Evolutionary conservation across 768 basidiomycete species (phyloP), one percentile per base, ranked within the genome.

Genomic region (Podaxis sp.): DNA sequence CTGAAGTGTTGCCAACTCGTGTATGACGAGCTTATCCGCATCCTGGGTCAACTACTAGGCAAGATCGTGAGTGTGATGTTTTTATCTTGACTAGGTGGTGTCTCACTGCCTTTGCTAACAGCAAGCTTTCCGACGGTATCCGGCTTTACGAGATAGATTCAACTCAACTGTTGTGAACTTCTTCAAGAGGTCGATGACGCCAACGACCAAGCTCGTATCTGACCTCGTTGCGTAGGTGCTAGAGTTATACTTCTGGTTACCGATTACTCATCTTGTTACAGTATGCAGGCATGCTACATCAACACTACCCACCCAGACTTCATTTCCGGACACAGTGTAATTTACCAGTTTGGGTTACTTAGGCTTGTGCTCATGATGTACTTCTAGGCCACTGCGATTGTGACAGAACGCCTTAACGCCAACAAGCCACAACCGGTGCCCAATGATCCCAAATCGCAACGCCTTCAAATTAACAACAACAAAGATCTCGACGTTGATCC

Each of bases 231-330:
- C 92, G 90, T 94, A 72, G 73, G 92, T 85, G 29, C 43, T 59
- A 24, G 24, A n/a, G 12, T 24, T 6, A 22, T 22, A n/a, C 33
- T 22, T 8, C 50, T 1, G 24, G 4, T 27, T 40, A 8, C 57
- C 49, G 19, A 8, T 46, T 25, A 36, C 52, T 67, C 63, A 24
- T 55, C 37, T 13, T 51, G 38, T 33, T 54, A 27, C 22, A 94
- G 91, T 38, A 98, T 98, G 95, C 96, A 98, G 79, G 94, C 96
- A 40, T 96, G 94, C 74, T 99, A 98, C 73, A 90, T 99, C 70
- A 99, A 99, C 78, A 98, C 97, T 13, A 98, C 96, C 1, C 97
- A 99, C 73, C 97, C 97, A 1, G 97, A 99, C 77, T 98, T 99
- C 79, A 85, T 99, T 72, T 92, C 88, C 65, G 97, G 97, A 24